Evolutionary conservation across 2,329 filamentous ascomycete species (phyloP).

Genomic region (Orbilia ellipsospora): DNA sequence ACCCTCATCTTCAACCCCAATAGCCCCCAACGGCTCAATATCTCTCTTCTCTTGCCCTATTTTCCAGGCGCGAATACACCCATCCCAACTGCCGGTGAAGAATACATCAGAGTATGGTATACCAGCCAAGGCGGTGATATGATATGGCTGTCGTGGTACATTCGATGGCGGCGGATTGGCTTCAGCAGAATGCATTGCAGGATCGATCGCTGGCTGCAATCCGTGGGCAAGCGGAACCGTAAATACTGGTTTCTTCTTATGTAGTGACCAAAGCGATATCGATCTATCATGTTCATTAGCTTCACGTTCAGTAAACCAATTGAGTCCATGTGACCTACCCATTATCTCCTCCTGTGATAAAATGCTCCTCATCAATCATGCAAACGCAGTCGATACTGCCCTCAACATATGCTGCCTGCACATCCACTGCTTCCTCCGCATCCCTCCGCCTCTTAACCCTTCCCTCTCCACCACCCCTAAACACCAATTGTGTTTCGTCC

Average conservation of each 20-base stretch:
- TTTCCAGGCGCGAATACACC: conserved; percentile 84
- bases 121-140: conserved; percentile 87
- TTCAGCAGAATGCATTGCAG: conserved; percentile 79
- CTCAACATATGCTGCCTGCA: conserved; percentile 68
- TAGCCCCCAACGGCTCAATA: conserved; percentile 76
- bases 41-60: conserved; percentile 83
- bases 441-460: conserved; percentile 61
- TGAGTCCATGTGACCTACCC: conserved; percentile 65
- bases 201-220: conserved; percentile 76
- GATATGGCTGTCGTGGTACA: conserved; percentile 77
- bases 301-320: background rate
- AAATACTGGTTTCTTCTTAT: conserved; percentile 94
- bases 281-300: conserved; percentile 36
- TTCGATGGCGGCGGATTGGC: conserved; percentile 71
- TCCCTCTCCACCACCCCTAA: conserved; percentile 79
- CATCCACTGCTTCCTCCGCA: conserved; percentile 61
- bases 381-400: conserved; percentile 92
- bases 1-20: conserved; percentile 65
- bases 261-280: conserved; percentile 84
- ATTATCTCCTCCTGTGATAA: conserved; percentile 93
- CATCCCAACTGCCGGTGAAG: conserved; percentile 94
- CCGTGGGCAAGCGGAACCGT: conserved; percentile 85
- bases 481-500: conserved; percentile 94
- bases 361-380: conserved; percentile 86
- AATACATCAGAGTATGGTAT: conserved; percentile 92